These are phyloP conservation scores for Bimuria novae-zelandiae DNA, from an alignment of 2,329 filamentous ascomycete genomes.

Conservation along the genomic window DNA sequence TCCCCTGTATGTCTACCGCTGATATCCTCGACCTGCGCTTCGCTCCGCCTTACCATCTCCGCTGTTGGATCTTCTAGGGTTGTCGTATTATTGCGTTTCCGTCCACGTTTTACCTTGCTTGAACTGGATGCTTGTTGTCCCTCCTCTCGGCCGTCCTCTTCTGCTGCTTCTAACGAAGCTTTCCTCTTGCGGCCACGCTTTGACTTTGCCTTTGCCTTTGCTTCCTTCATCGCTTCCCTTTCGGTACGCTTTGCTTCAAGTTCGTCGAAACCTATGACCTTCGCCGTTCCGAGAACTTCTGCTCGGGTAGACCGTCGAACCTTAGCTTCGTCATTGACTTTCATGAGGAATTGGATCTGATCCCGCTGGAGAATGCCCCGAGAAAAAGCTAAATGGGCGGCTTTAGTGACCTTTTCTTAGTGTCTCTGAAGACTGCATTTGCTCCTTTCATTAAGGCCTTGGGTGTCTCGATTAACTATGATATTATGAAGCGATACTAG, in stretches of 20 bases:
- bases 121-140: neutral
- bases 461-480: conserved; percentile 12
- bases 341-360: conserved; percentile 27
- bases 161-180: neutral
- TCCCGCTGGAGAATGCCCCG: conserved; percentile 25
- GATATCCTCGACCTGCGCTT: neutral
- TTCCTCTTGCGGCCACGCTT: neutral
- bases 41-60: neutral
- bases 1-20: neutral
- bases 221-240: neutral
- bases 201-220: neutral
- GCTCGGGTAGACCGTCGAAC: conserved; percentile 20
- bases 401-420: conserved; percentile 15
- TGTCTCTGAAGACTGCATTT: conserved; percentile 15
- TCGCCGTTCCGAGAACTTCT: conserved; percentile 12
- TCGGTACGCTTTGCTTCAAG: conserved; percentile 1
- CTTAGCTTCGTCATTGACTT: conserved; percentile 32
- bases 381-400: conserved; percentile 25
- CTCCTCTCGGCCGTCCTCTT: neutral
- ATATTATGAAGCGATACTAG: conserved; percentile 16
- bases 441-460: conserved; percentile 15
- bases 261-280: conserved; percentile 1
- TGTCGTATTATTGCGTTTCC: neutral
- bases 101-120: neutral
- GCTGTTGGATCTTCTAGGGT: neutral